Evolutionary conservation across 78 protist genomes (phyloP), one percentile per base, ranked within the genome.

Genomic region (Polysphondylium violaceum): DNA sequence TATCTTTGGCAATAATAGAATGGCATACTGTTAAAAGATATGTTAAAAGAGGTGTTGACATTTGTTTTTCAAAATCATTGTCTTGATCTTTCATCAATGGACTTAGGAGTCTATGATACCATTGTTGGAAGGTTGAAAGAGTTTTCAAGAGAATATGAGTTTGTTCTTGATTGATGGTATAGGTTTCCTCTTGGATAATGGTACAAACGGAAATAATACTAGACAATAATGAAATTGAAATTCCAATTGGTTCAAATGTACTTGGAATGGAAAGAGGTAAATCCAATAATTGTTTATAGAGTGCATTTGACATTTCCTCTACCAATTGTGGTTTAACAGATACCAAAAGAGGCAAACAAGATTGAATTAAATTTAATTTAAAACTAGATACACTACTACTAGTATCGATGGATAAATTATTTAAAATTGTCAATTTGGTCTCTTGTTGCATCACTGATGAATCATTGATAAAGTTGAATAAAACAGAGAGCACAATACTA

Each of bases 111-210:
- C 74, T 64, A 33, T 43, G 40, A 8, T 67, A 51, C 77, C 77
- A 68, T 44, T 81, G 89, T 55, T 81, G 89, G 40, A 81, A 55
- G 3, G 43, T 81, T 55, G 43, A 65, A 12, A n/a, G n/a, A n/a
- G n/a, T n/a, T n/a, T n/a, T n/a, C n/a, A 47, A 47, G 53, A 47
- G 53, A 17, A 73, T 47, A 29, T 73, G 40, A 2, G 60, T 41
- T 47, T 65, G 41, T 31, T 35, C 11, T 11, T 55, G 41, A 25
- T 23, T 35, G 3, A 43, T 25, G 2, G 3, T 8, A 19, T 21
- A 12, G 41, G 64, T 67, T 23, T 58, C 50, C 53, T 50, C 72
- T 44, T 59, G 50, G 2, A 2, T n/a, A n/a, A n/a, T n/a, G n/a
- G n/a, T n/a, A n/a, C n/a, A n/a, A n/a, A n/a, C n/a, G n/a, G n/a